Base-by-base conservation (phyloP, 306 rosid species). In the Quercus glauca region DNA sequence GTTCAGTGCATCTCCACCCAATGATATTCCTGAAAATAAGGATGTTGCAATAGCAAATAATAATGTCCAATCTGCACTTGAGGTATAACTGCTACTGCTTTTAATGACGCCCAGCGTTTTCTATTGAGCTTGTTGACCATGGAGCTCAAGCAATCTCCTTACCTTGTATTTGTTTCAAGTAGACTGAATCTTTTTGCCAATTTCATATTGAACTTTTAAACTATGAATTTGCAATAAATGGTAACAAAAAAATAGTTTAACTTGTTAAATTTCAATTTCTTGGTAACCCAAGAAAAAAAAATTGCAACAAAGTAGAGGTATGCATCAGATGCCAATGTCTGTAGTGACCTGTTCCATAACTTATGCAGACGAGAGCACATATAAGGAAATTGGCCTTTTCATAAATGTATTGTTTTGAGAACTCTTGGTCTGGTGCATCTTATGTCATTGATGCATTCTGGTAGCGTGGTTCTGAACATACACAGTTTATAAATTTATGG, bases 1-100 rank as follows among this genome's bases (percentile, higher is more conserved):
- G 80, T 71, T 86, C 83, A 83, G 77, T 70, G 83, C 89, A 68
- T 56, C 89, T 85, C 87, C 93, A 15, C 79, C 89, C n/a, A 85
- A 90, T 68, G 87, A 84, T 82, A 79, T 86, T 74, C 84, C 89
- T 29, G 88, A 85, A 90, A 89, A 84, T 79, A 89, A 84, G 68
- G 92, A 86, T 69, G 82, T 64, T 53, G 79, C 82, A 25, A 74
- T 77, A 5, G 86, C 78, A 74, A 89, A 80, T 61, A 79, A 84
- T 35, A 86, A 83, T 84, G 86, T 82, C 79, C 92, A 82, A 64
- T 65, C 88, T 73, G 81, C 83, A 74, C 57, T 75, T 29, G 83
- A 90, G 97, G 99, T 92, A 87, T 73, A 53, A 25, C 45, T 45
- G 76, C 79, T 55, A 61, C 37, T 74, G 59, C 52, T 79, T 86